Base-by-base conservation (phyloP, 805 yeast species). In the Kodamaea kakaduensis region DNA sequence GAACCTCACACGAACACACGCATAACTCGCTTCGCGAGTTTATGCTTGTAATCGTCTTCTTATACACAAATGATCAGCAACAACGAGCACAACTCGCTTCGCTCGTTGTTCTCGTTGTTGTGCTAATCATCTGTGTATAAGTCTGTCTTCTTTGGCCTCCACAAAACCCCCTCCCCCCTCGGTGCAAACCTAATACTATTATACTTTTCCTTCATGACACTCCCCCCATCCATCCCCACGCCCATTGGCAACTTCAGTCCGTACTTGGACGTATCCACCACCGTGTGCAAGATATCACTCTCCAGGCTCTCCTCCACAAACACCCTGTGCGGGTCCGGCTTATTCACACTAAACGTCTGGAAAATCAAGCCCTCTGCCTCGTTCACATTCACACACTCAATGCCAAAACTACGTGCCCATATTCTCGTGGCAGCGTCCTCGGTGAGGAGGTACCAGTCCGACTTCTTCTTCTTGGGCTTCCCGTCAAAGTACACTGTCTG, bases 131-230 rank as follows among this genome's bases (percentile, higher is more conserved):
- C n/a, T n/a, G n/a, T n/a, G n/a, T n/a, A n/a, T n/a, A n/a, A n/a
- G n/a, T n/a, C n/a, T n/a, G n/a, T n/a, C n/a, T n/a, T n/a, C n/a
- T n/a, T n/a, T n/a, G 81, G 81, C 19, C 62, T 61, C 84, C 84
- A 79, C 40, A 78, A 59, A 38, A 73, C 59, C 6, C 86, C 86
- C 4, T 56, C 46, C 4, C 80, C 82, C 57, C 84, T 68, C 29
- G 81, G 73, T 3, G 82, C 84, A 56, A 67, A 80, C 20, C 71
- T 67, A 13, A 74, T 68, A 3, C 64, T 58, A 32, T 68, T 67
- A 43, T 66, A 74, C 14, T 60, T 54, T 37, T 78, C 74, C 40
- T 57, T 61, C 40, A 63, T 58, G 30, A 67, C 54, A 29, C 45
- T 38, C 17, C 25, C 34, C 29, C 6, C 45, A 47, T 6, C 40